A percentile compares a stretch with the other conserved stretches of the same genome.
These are phyloP conservation scores for Leccinellum rugosiceps DNA, from an alignment of 768 basidiomycete species.

Conservation along the genomic window DNA sequence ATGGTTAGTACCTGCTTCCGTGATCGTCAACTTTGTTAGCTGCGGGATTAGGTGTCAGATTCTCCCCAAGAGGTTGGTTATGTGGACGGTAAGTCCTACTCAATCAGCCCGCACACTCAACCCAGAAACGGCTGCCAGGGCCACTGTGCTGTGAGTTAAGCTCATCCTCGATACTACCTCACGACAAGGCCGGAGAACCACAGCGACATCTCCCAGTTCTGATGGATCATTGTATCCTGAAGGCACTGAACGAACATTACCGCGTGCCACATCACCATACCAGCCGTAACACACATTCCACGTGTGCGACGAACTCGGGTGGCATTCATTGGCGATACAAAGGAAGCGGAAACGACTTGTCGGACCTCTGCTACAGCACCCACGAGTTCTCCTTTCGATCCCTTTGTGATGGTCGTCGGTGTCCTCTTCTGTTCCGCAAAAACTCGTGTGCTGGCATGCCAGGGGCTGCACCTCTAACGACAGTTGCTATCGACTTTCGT, in stretches of 20 bases:
- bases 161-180: not conserved
- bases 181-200: not conserved
- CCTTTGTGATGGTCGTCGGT: not conserved
- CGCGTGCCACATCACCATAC: not conserved
- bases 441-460: not conserved
- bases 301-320: not conserved
- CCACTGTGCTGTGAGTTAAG: not conserved
- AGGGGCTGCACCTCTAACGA: not conserved
- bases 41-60: no score
- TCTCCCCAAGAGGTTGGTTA: not conserved
- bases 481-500: not conserved
- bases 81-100: not conserved
- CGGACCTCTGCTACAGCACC: not conserved
- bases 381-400: not conserved
- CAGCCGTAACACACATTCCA: not conserved
- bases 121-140: not conserved
- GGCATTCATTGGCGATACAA: not conserved
- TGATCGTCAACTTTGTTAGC: not conserved
- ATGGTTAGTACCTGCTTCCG: conserved; percentile 2
- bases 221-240: not conserved
- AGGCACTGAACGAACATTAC: not conserved
- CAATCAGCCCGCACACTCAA: no score
- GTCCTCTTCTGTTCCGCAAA: not conserved
- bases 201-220: not conserved
- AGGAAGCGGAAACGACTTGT: not conserved